Percentiles rank a stretch among this genome's conserved stretches.
phyloP scores from a whole-genome alignment of 495 filamentous ascomycete genomes.

The Aspergillus diversus region DNA sequence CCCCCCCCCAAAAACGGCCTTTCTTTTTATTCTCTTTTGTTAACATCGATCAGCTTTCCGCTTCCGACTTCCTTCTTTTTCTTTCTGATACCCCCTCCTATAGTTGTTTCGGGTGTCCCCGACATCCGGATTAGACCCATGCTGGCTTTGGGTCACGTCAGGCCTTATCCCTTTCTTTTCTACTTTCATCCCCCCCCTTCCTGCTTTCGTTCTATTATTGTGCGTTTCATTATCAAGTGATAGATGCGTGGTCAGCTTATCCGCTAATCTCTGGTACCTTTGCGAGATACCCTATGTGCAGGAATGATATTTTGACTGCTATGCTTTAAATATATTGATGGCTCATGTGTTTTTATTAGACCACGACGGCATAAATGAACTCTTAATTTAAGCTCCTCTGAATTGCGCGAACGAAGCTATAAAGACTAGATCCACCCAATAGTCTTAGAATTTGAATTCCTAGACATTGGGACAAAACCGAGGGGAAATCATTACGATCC shows the following conservation, averaged over 20 bases:
- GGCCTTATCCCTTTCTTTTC: not conserved
- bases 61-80: not conserved
- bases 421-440: too few species aligned
- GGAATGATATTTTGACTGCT: constrained; percentile 4
- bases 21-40: constrained; percentile 4
- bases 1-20: too few species aligned
- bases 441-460: too few species aligned
- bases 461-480: too few species aligned
- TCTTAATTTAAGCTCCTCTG: too few species aligned
- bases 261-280: constrained; percentile 12
- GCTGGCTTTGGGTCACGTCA: constrained; percentile 14
- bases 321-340: constrained; percentile 8
- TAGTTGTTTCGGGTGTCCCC: not conserved
- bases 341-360: not conserved
- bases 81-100: not conserved
- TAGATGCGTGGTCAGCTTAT: constrained; percentile 18
- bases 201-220: constrained; percentile 1
- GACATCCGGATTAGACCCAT: not conserved
- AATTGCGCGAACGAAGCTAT: too few species aligned
- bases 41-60: not conserved
- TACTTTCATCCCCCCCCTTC: not conserved
- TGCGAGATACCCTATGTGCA: constrained; percentile 21
- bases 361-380: not conserved
- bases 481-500: too few species aligned
- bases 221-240: constrained; percentile 17